Evolutionary conservation across 164 flowering plant genomes (phyloP).

Genomic region (Annona squamosa): DNA sequence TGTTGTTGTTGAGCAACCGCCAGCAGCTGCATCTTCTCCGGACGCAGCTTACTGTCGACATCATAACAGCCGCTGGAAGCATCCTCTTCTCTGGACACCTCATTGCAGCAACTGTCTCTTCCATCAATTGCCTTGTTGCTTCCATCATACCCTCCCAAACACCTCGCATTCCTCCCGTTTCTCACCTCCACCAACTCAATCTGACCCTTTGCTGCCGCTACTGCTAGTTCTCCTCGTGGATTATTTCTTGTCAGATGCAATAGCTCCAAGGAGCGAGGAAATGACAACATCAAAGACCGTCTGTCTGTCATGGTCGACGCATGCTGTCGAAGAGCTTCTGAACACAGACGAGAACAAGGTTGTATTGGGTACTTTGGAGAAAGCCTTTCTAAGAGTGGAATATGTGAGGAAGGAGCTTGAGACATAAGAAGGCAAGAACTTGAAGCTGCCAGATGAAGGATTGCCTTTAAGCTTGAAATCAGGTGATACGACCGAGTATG

Average conservation of each 20-base stretch:
- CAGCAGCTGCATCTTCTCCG: too few relatives aligned
- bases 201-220: constrained; percentile 4
- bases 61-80: too few relatives aligned
- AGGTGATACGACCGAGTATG: too few relatives aligned
- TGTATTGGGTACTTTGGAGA: constrained; percentile 66
- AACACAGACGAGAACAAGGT: constrained; percentile 63
- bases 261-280: constrained; percentile 22
- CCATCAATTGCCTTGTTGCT: not conserved
- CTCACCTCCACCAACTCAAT: constrained; percentile 2
- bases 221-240: constrained; percentile 3
- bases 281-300: constrained; percentile 38
- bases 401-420: constrained; percentile 63
- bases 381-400: constrained; percentile 66
- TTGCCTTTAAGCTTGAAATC: constrained; percentile 50
- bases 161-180: not conserved
- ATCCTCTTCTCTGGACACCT: too few relatives aligned
- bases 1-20: too few relatives aligned
- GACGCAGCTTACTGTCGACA: too few relatives aligned
- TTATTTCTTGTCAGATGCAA: constrained; percentile 27
- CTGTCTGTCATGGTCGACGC: constrained; percentile 58
- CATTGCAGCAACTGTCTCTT: too few relatives aligned
- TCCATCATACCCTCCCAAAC: constrained; percentile 2
- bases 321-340: constrained; percentile 58
- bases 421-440: constrained; percentile 56
- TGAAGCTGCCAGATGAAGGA: constrained; percentile 47